phyloP scores from a whole-genome alignment of 805 yeast species.

The Candida yuanshanica region DNA sequence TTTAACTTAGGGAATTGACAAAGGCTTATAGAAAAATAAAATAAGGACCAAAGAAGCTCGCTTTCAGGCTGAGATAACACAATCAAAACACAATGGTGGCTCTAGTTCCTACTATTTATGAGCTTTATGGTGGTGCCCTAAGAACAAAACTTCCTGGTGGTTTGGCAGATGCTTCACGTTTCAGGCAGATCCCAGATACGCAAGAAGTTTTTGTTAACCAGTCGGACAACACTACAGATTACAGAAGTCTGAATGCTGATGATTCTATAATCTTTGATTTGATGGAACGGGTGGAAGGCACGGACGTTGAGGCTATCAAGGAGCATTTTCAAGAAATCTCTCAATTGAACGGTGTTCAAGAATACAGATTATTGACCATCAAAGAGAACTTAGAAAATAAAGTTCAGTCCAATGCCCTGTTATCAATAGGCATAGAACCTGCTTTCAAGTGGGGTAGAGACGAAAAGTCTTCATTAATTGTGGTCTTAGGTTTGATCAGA shows the following conservation, averaged over 20 bases:
- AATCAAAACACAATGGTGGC: no score
- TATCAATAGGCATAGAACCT: constrained; percentile 33
- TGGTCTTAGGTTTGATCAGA: constrained; percentile 53
- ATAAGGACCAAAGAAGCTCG: no score
- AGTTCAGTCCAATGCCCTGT: constrained; percentile 18
- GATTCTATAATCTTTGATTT: constrained; percentile 62
- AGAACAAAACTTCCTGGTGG: constrained; percentile 50
- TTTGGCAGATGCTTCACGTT: constrained; percentile 66
- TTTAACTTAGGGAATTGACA: no score
- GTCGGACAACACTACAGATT: constrained; percentile 26
- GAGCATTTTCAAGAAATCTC: constrained; percentile 55
- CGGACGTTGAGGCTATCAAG: constrained; percentile 35
- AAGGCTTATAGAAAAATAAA: no score
- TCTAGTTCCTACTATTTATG: constrained; percentile 7
- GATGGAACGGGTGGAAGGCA: constrained; percentile 43
- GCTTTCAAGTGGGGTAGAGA: constrained; percentile 49
- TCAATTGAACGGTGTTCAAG: constrained; percentile 33
- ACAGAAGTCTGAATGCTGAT: constrained; percentile 33
- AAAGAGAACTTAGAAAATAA: constrained; percentile 11
- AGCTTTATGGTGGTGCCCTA: constrained; percentile 83
- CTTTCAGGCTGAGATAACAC: no score
- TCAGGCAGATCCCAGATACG: constrained; percentile 86
- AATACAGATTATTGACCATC: constrained; percentile 28
- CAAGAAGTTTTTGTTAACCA: constrained; percentile 79
- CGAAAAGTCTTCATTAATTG: constrained; percentile 35